Conservation (phyloP, 345 rosid species). For the Aquilaria sinensis region DNA sequence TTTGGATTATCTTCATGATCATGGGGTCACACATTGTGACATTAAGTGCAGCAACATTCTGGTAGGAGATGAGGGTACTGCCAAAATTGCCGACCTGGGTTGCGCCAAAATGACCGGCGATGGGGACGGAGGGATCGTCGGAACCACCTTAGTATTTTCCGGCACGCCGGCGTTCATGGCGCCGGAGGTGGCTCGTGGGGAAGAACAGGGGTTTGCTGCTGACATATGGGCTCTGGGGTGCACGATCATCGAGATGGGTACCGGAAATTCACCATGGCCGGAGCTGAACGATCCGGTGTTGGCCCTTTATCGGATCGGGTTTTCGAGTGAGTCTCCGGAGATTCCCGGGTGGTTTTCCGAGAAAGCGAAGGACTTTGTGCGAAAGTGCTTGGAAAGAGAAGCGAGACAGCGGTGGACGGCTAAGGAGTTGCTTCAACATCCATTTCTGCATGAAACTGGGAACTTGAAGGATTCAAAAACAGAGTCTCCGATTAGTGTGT, state of each 20-base stretch:
- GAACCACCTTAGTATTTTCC: slow-evolving; percentile 30
- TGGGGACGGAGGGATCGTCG: not conserved
- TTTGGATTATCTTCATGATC: slow-evolving; percentile 47
- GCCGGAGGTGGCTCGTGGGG: slow-evolving; percentile 31
- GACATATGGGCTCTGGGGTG: slow-evolving; percentile 95
- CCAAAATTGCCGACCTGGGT: slow-evolving; percentile 73
- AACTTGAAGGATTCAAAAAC: no score
- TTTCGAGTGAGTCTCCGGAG: slow-evolving; percentile 56
- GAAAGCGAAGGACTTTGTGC: no score
- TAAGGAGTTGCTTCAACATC: no score
- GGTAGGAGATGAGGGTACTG: slow-evolving; percentile 12
- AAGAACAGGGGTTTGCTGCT: slow-evolving; percentile 72
- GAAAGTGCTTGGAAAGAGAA: no score
- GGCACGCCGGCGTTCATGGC: slow-evolving; percentile 8
- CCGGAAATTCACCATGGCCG: slow-evolving; percentile 41
- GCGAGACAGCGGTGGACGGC: no score
- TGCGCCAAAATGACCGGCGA: slow-evolving; percentile 45
- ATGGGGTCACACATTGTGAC: slow-evolving; percentile 74
- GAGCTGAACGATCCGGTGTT: slow-evolving; percentile 36
- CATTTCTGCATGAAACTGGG: no score
- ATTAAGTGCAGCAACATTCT: slow-evolving; percentile 69
- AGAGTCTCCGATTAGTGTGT: no score
- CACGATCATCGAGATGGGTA: slow-evolving; percentile 68
- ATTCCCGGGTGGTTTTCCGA: slow-evolving; percentile 34
- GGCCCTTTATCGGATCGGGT: slow-evolving; percentile 69